Evolutionary conservation across 495 filamentous ascomycete species (phyloP).

Genomic region (Xylaria cubensis): DNA sequence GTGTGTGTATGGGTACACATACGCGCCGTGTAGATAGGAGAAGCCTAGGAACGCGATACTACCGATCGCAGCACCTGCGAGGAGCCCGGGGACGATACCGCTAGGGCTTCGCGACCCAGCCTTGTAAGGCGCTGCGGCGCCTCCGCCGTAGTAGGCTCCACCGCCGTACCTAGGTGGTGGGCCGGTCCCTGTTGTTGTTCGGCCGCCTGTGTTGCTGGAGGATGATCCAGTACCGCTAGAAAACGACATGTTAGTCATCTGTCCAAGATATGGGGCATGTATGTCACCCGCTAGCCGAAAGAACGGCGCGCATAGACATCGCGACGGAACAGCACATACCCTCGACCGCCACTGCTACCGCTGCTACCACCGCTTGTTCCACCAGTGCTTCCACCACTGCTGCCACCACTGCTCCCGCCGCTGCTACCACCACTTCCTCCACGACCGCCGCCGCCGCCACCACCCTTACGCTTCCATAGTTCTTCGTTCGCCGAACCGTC

Average conservation of each 20-base stretch:
- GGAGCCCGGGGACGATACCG: constrained; percentile 61
- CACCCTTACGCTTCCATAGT: constrained; percentile 64
- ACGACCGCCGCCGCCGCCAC: constrained; percentile 58
- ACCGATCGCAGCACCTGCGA: constrained; percentile 63
- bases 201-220: constrained; percentile 65
- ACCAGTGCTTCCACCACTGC: background rate
- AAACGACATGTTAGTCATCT: constrained; percentile 9
- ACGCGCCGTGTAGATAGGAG: constrained; percentile 68
- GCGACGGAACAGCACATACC: constrained; percentile 12
- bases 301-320: background rate
- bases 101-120: constrained; percentile 66
- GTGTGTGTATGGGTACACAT: constrained; percentile 70
- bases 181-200: constrained; percentile 70
- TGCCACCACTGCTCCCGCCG: constrained; percentile 17
- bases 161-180: constrained; percentile 66
- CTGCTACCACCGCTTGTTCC: background rate
- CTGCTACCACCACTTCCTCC: constrained; percentile 47
- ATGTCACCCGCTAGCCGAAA: background rate
- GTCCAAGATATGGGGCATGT: background rate
- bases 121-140: constrained; percentile 70
- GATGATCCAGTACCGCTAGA: constrained; percentile 35
- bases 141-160: constrained; percentile 79
- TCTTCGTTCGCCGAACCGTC: constrained; percentile 43
- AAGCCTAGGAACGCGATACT: constrained; percentile 61
- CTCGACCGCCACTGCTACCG: constrained; percentile 1